Conservation (phyloP, 2,329 filamentous ascomycete genomes). For the Aspergillus melleus region DNA sequence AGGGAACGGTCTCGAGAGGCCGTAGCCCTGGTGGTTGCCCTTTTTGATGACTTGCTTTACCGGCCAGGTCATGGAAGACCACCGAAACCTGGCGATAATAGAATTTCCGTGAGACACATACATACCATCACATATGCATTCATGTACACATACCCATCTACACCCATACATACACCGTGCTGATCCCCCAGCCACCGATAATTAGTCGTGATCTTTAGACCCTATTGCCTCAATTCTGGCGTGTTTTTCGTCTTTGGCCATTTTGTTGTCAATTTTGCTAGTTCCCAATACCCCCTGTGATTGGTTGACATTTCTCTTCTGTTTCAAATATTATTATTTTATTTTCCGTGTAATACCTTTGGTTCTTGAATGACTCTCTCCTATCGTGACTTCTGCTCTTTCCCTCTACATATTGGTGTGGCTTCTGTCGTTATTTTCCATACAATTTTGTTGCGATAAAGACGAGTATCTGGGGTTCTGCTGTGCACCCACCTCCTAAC, state of each 20-base stretch:
- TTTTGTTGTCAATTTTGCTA: constrained; percentile 6
- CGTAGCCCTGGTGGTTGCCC: background rate
- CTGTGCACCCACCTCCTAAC: background rate
- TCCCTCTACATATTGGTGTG: constrained; percentile 3
- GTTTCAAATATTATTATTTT: background rate
- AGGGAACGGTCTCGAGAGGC: background rate
- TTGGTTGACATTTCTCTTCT: constrained; percentile 12
- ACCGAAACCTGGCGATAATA: background rate
- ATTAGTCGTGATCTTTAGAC: background rate
- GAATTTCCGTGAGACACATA: constrained; percentile 8
- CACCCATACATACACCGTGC: constrained; percentile 9
- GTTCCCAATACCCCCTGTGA: constrained; percentile 18
- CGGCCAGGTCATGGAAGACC: background rate
- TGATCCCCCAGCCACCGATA: background rate
- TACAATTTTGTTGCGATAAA: constrained; percentile 2
- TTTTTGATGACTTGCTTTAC: background rate
- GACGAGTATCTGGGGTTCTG: background rate
- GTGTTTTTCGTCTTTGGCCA: background rate
- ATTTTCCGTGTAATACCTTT: background rate
- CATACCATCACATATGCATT: constrained; percentile 8
- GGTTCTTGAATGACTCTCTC: background rate
- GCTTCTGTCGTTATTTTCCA: background rate
- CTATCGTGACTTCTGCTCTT: background rate
- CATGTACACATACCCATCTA: constrained; percentile 11
- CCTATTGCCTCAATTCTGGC: background rate